phyloP scores from a whole-genome alignment of 768 basidiomycete species.

The Coprinellus micaceus region DNA sequence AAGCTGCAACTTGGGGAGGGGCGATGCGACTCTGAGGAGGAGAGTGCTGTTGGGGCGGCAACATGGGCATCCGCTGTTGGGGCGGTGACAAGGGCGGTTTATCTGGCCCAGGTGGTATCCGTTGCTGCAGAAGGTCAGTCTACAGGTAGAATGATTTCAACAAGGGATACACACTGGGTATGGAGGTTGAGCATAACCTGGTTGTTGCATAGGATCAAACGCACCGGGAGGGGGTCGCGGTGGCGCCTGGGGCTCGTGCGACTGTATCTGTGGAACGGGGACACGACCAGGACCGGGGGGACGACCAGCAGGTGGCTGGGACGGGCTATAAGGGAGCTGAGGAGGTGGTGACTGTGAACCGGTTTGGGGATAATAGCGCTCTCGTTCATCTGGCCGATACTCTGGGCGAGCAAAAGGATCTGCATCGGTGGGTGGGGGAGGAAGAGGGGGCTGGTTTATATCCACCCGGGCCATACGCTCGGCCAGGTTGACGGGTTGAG shows the following conservation, averaged over 20 bases:
- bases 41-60: conserved; percentile 21
- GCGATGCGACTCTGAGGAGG: conserved; percentile 27
- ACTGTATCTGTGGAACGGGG: conserved; percentile 41
- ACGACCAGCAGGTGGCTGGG: conserved; percentile 26
- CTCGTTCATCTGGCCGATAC: conserved; percentile 42
- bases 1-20: conserved; percentile 15
- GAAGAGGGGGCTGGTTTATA: background rate
- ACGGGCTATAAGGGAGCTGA: conserved; percentile 23
- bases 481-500: conserved; percentile 33
- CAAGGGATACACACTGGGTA: conserved; percentile 2
- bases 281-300: conserved; percentile 42
- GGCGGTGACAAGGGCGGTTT: conserved; percentile 12
- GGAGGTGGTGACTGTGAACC: conserved; percentile 21
- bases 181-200: conserved; percentile 18
- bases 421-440: conserved; percentile 21
- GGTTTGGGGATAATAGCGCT: conserved; percentile 34
- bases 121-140: conserved; percentile 6
- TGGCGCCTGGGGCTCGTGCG: conserved; percentile 27
- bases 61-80: background rate
- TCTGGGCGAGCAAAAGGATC: conserved; percentile 39
- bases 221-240: conserved; percentile 24
- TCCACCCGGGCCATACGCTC: conserved; percentile 17
- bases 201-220: conserved; percentile 26
- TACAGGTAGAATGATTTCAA: background rate
- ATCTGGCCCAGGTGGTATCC: conserved; percentile 14